These are phyloP conservation scores for Saccharum spontaneum DNA, from an alignment of 176 grass and related monocot species.

Conservation along the genomic window DNA sequence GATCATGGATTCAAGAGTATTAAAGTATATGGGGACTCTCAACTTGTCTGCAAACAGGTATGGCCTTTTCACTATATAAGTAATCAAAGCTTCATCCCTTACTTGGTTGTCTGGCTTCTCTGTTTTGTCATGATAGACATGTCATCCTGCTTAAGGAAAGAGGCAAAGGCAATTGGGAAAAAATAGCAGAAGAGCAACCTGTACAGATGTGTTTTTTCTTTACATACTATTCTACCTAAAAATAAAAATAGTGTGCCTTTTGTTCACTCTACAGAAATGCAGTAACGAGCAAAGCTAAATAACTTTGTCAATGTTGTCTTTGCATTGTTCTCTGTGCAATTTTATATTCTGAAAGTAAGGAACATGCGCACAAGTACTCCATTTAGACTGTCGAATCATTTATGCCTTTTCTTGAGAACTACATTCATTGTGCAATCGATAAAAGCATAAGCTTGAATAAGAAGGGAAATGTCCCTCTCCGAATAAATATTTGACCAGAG, in stretches of 20 bases:
- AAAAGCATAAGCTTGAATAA: not conserved
- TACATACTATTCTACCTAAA: not conserved
- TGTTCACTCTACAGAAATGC: not conserved
- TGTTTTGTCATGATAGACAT: constrained; percentile 5
- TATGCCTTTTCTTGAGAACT: constrained; percentile 8
- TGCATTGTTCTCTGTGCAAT: not conserved
- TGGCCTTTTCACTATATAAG: constrained; percentile 6
- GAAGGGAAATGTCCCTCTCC: not conserved
- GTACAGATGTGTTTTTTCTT: constrained; percentile 16
- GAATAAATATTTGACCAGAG: not conserved
- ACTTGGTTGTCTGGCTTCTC: constrained; percentile 22
- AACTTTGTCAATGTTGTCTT: not conserved
- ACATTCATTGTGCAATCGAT: not conserved
- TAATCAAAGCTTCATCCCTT: not conserved
- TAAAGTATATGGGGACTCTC: constrained; percentile 67
- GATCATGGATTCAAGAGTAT: constrained; percentile 70
- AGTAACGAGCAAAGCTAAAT: constrained; percentile 3
- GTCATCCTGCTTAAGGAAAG: constrained; percentile 5
- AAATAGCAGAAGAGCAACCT: not conserved
- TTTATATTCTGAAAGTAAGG: constrained; percentile 20
- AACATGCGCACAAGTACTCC: not conserved
- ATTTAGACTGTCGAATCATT: not conserved
- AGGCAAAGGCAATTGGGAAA: not conserved
- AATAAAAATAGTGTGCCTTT: not conserved
- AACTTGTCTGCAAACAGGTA: constrained; percentile 76